Percentiles rank a stretch among this genome's conserved stretches.
phyloP scores from a whole-genome alignment of 176 grass and related monocot species.

The Urochloa ruziziensis region DNA sequence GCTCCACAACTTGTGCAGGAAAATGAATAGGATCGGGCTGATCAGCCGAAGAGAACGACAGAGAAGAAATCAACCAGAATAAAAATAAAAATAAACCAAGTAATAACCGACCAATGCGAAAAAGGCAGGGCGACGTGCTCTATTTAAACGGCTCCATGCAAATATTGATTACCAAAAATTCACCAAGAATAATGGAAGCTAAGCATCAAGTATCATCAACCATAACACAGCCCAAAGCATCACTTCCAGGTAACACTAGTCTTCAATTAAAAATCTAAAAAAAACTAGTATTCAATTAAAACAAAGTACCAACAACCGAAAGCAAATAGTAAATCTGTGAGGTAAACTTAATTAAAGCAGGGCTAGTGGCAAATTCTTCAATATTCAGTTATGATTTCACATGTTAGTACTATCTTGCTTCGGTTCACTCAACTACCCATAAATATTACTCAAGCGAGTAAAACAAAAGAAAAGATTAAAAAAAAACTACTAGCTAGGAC shows the following conservation, averaged over 20 bases:
- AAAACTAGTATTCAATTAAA: neutral
- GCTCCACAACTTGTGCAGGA: neutral
- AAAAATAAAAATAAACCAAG: neutral
- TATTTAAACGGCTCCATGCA: neutral
- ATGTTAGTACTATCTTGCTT: neutral
- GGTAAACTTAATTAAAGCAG: neutral
- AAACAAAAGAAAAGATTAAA: too few species aligned
- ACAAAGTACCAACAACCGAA: neutral
- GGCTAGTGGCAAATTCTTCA: neutral
- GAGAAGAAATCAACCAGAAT: neutral
- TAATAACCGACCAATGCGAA: neutral
- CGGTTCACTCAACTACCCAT: neutral
- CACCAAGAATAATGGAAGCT: neutral
- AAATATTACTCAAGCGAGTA: too few species aligned
- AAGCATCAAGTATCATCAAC: neutral
- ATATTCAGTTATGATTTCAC: neutral
- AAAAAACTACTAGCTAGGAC: too few species aligned
- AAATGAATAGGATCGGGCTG: neutral
- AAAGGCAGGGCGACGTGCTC: neutral
- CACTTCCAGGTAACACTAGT: neutral
- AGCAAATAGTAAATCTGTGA: neutral
- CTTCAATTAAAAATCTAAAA: too few species aligned
- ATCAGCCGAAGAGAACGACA: neutral
- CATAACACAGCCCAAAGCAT: neutral
- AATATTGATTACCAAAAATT: neutral